These are phyloP conservation scores for Thielaviopsis euricoi DNA, from an alignment of 2,329 filamentous ascomycete genomes.

Conservation along the genomic window DNA sequence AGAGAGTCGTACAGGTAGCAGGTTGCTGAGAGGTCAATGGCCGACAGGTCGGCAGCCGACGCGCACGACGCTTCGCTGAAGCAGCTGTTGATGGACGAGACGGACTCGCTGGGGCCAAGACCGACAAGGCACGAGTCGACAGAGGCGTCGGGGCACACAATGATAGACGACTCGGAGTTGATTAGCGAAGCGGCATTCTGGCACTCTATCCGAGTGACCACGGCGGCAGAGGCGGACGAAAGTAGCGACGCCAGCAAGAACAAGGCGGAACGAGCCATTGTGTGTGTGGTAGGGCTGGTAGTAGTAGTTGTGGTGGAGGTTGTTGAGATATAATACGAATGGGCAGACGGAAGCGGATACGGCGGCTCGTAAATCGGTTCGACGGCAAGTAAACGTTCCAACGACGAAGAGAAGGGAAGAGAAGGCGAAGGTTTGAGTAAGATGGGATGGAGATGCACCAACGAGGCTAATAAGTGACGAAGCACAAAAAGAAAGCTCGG, in stretches of 20 bases:
- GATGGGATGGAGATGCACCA: background rate
- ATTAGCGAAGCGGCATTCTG: conserved; percentile 13
- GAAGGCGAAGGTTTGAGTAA: too few relatives aligned
- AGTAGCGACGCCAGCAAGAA: conserved; percentile 15
- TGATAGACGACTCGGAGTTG: conserved; percentile 25
- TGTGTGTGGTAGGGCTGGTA: background rate
- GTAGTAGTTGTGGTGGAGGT: background rate
- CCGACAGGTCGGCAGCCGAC: conserved; percentile 16
- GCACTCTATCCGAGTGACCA: conserved; percentile 18
- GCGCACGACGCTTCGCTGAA: conserved; percentile 22
- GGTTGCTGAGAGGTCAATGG: conserved; percentile 17
- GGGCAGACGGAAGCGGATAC: background rate
- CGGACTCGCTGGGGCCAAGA: conserved; percentile 17
- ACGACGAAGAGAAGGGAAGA: background rate
- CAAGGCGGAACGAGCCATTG: conserved; percentile 11
- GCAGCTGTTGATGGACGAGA: conserved; percentile 23
- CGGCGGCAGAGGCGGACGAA: conserved; percentile 20
- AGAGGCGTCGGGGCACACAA: conserved; percentile 22
- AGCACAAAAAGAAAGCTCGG: background rate
- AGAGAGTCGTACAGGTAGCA: conserved; percentile 19
- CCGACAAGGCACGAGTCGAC: conserved; percentile 28
- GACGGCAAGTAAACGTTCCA: background rate
- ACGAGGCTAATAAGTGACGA: background rate
- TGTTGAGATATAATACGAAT: background rate
- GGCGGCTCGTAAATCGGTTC: background rate